These are phyloP conservation scores for Colletotrichum echinochloae DNA, from an alignment of 2,329 filamentous ascomycete genomes.

Conservation along the genomic window DNA sequence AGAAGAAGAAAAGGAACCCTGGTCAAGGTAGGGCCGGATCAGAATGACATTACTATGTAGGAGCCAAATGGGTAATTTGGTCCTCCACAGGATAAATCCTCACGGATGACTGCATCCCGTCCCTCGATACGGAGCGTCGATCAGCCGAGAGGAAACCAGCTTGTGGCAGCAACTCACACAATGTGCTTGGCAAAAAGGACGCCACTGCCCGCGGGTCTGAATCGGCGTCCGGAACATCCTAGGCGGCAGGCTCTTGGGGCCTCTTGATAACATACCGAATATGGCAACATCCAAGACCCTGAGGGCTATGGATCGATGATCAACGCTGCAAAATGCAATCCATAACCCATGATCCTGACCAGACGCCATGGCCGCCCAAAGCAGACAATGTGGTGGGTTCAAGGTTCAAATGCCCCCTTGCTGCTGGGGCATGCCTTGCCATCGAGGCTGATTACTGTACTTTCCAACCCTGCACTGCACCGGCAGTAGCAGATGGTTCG, in stretches of 20 bases:
- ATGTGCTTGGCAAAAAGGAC: background rate
- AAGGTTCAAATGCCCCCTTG: slow-evolving; percentile 13
- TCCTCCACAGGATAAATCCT: slow-evolving; percentile 19
- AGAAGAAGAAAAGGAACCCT: background rate
- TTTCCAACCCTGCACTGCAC: slow-evolving; percentile 16
- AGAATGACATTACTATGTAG: slow-evolving; percentile 11
- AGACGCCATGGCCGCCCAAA: slow-evolving; percentile 17
- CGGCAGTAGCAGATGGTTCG: slow-evolving; percentile 2
- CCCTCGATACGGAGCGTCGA: slow-evolving; percentile 15
- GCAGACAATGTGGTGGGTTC: slow-evolving; percentile 2
- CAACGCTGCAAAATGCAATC: slow-evolving; percentile 18
- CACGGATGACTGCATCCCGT: slow-evolving; percentile 30
- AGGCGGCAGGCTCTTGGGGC: slow-evolving; percentile 5
- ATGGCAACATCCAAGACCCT: background rate
- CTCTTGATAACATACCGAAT: background rate
- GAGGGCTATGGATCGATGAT: background rate
- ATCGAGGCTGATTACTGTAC: slow-evolving; percentile 23
- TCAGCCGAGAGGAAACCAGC: slow-evolving; percentile 18
- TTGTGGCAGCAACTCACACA: slow-evolving; percentile 29
- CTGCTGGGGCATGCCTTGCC: slow-evolving; percentile 27
- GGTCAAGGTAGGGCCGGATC: slow-evolving; percentile 10
- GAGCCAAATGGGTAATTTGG: slow-evolving; percentile 15
- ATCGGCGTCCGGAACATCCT: background rate
- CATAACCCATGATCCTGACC: slow-evolving; percentile 24
- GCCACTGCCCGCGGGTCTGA: background rate